Conservation (phyloP, 2,329 filamentous ascomycete species). For the Hymenoscyphus occultus region DNA sequence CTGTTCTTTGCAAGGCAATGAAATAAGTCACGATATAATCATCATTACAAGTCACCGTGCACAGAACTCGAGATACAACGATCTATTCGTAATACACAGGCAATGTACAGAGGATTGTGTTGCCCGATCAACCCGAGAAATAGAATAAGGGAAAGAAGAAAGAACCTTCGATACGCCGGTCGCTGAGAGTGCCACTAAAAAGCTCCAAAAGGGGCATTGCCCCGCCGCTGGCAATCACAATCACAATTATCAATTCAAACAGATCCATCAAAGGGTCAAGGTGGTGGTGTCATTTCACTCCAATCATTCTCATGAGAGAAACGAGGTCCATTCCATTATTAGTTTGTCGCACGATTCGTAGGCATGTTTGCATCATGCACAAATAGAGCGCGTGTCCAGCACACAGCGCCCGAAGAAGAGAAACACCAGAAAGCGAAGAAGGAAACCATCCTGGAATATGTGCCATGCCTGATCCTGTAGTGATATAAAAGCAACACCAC, state of each 20-base stretch:
- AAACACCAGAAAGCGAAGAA: constrained; percentile 16
- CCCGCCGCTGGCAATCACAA: constrained; percentile 18
- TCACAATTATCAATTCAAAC: constrained; percentile 18
- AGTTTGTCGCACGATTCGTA: constrained; percentile 6
- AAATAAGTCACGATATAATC: neutral
- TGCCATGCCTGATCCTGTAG: constrained; percentile 24
- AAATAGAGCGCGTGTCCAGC: constrained; percentile 28
- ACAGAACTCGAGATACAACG: constrained; percentile 1
- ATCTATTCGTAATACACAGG: constrained; percentile 11
- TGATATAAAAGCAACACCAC: constrained; percentile 20
- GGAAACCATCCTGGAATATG: constrained; percentile 20
- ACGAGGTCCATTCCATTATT: constrained; percentile 12
- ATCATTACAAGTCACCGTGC: neutral
- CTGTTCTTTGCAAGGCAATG: neutral
- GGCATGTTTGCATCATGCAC: constrained; percentile 4
- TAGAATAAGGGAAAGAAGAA: constrained; percentile 19
- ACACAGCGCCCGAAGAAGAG: constrained; percentile 20
- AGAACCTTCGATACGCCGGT: constrained; percentile 27
- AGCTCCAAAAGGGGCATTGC: constrained; percentile 16
- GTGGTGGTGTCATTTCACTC: neutral
- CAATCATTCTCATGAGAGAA: constrained; percentile 7
- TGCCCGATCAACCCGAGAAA: constrained; percentile 7
- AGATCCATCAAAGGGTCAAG: constrained; percentile 14
- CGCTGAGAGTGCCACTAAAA: constrained; percentile 25
- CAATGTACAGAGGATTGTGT: constrained; percentile 15